Percentiles rank a stretch among this genome's conserved stretches.
Conservation (phyloP, 441 rosid species). For the Euphorbia schlechtendalii region DNA sequence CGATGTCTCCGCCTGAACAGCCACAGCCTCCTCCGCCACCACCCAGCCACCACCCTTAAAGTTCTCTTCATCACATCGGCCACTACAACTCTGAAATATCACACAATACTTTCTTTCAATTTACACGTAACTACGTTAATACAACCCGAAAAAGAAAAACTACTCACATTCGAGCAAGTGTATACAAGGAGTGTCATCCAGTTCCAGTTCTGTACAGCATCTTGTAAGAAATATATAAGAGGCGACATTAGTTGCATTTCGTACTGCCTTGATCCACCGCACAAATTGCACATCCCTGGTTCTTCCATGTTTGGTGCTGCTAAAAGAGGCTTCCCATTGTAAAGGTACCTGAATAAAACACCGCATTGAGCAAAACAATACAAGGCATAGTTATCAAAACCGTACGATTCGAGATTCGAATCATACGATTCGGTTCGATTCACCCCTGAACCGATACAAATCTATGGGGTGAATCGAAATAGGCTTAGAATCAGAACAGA, state of each 20-base stretch:
- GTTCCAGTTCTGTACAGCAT: conserved; percentile 68
- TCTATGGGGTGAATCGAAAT: too few relatives aligned
- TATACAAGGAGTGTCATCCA: conserved; percentile 75
- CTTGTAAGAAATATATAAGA: conserved; percentile 63
- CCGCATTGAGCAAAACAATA: neutral
- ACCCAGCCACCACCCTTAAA: conserved; percentile 38
- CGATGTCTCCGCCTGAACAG: conserved; percentile 51
- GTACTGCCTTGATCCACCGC: conserved; percentile 53
- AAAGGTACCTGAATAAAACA: conserved; percentile 43
- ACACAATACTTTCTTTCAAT: neutral
- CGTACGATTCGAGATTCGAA: too few relatives aligned
- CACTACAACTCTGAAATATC: conserved; percentile 48
- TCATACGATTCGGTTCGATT: too few relatives aligned
- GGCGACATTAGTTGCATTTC: conserved; percentile 94
- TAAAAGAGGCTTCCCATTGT: conserved; percentile 62
- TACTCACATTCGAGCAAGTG: conserved; percentile 69
- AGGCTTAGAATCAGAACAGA: too few relatives aligned
- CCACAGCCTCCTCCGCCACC: conserved; percentile 47
- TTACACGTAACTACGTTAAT: neutral
- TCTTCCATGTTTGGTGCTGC: conserved; percentile 37
- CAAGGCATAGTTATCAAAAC: neutral
- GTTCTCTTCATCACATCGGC: conserved; percentile 17
- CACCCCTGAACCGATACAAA: too few relatives aligned
- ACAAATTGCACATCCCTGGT: conserved; percentile 44
- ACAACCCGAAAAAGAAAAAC: neutral